Evolutionary conservation across 1,284 basidiomycete species (phyloP), one percentile per base, ranked within the genome.

Genomic region (Ustanciosporium gigantosporum): DNA sequence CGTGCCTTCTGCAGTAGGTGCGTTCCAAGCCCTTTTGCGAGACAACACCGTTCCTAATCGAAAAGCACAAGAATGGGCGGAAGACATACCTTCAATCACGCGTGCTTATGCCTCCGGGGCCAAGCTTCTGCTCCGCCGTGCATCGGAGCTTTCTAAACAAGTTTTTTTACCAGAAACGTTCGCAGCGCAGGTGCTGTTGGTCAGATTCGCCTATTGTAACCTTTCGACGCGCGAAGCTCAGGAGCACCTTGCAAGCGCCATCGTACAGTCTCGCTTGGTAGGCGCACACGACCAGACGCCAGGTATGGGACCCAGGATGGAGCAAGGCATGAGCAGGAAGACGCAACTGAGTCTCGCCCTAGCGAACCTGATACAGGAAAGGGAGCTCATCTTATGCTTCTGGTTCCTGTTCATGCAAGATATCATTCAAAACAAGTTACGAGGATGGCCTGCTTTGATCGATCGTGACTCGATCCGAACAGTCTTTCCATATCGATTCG

Each of bases 341-440:
- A 41, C 56, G 20, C 41, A 37, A 31, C 48, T 53, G 7, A 42
- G 41, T 9, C 25, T 41, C 25, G 49, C 56, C 3, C 49, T 59
- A 3, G 40, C 45, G 9, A 46, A 49, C 4, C 16, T 59, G 38
- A 45, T 48, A 42, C 48, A 48, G 31, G 25, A 35, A 37, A 45
- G 37, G n/a, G 41, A 48, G 23, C 41, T 52, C 17, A 35, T 23
- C 2, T 36, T 36, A 15, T 45, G 41, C 2, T 59, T 59, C 31
- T 59, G 56, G 56, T 34, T 38, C 34, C 35, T 59, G 5, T 52
- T 48, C 31, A 22, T 48, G 22, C 46, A 52, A n/a, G 56, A 59
- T 21, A 52, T 48, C 42, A 45, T 52, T 13, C 56, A 59, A 19
- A 52, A 31, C 25, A 41, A 46, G 8, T 17, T 49, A 25, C 32